Conservation (phyloP, 768 basidiomycete species). For the Sporobolomyces roseus region DNA sequence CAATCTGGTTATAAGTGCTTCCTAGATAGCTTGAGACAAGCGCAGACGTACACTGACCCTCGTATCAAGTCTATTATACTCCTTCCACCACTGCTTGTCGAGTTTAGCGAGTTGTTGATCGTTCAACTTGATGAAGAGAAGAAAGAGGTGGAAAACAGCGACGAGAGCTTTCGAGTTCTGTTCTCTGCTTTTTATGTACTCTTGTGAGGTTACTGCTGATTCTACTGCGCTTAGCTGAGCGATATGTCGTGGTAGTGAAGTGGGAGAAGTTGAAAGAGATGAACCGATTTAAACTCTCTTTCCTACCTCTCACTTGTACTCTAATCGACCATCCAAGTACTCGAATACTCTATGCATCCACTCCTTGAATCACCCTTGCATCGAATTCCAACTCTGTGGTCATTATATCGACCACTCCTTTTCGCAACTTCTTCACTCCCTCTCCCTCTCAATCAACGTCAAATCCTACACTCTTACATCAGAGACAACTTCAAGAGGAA, state of each 20-base stretch:
- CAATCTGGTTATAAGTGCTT: too few species aligned
- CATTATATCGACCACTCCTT: conserved; percentile 68
- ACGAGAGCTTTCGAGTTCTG: too few species aligned
- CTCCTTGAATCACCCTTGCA: conserved; percentile 63
- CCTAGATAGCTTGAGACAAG: too few species aligned
- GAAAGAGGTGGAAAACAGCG: too few species aligned
- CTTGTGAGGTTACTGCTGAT: too few species aligned
- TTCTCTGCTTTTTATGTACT: too few species aligned
- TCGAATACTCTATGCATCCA: conserved; percentile 53
- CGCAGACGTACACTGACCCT: too few species aligned
- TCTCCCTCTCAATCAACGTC: background rate
- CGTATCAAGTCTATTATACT: too few species aligned
- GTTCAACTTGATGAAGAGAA: too few species aligned
- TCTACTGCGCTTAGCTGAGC: background rate
- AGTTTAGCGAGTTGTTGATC: too few species aligned
- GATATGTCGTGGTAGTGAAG: background rate
- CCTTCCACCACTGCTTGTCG: too few species aligned
- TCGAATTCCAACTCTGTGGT: conserved; percentile 71
- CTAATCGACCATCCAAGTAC: background rate
- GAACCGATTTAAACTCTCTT: background rate
- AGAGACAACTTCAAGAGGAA: conserved; percentile 4
- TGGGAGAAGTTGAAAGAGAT: background rate
- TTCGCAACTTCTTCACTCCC: conserved; percentile 49
- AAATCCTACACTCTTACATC: background rate
- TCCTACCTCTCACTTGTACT: background rate